These are phyloP conservation scores for Aquilaria yunnanensis DNA, from an alignment of 345 rosid species.

Conservation along the genomic window DNA sequence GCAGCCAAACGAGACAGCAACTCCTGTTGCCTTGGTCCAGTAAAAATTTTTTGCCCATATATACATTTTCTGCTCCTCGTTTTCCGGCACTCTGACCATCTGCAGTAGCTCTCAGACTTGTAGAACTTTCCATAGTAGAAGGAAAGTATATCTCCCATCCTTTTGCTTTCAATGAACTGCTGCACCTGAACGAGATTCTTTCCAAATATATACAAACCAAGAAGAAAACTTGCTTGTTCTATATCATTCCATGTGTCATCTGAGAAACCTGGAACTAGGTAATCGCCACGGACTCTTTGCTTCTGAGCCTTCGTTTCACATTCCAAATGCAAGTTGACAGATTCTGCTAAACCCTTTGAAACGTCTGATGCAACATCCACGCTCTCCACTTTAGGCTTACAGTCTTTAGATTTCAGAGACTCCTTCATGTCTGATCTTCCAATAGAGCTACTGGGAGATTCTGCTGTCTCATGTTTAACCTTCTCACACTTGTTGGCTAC, in stretches of 20 bases:
- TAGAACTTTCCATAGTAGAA: constrained; percentile 69
- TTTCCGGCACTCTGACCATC: constrained; percentile 68
- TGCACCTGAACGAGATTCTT: constrained; percentile 49
- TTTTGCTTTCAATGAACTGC: constrained; percentile 47
- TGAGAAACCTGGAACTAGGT: constrained; percentile 40
- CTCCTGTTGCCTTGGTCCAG: constrained; percentile 69
- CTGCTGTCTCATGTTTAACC: constrained; percentile 18
- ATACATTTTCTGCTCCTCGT: constrained; percentile 38
- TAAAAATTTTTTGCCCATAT: constrained; percentile 53
- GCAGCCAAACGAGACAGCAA: constrained; percentile 44
- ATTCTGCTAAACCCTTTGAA: background rate
- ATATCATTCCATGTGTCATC: constrained; percentile 40
- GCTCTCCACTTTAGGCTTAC: constrained; percentile 16
- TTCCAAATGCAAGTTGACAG: constrained; percentile 10
- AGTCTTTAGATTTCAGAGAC: constrained; percentile 13
- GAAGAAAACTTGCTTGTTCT: constrained; percentile 53
- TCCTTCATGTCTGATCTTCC: constrained; percentile 10
- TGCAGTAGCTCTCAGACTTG: constrained; percentile 38
- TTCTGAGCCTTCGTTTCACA: constrained; percentile 15
- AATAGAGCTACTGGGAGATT: constrained; percentile 11
- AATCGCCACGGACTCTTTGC: constrained; percentile 5
- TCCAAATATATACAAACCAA: constrained; percentile 65
- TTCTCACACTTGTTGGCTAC: constrained; percentile 20
- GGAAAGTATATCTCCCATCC: constrained; percentile 55
- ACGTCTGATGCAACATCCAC: constrained; percentile 6